Percentiles rank a stretch among this genome's conserved stretches.
Conservation (phyloP, 2,329 filamentous ascomycete species). For the Xylogone sp. region DNA sequence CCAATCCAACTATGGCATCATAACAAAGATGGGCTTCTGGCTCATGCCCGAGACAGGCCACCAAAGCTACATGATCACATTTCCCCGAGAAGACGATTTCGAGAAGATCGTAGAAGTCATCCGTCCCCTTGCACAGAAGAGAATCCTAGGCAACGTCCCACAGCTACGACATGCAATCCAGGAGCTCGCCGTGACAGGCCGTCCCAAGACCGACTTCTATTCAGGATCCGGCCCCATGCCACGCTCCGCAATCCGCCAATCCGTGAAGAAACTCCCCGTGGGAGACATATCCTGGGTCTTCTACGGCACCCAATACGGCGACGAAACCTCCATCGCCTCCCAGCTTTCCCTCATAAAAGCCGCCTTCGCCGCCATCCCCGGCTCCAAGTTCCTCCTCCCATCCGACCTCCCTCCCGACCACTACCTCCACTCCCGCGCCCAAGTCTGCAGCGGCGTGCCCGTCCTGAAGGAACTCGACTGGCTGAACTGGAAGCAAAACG, state of each 20-base stretch:
- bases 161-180: conserved; percentile 28
- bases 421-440: conserved; percentile 24
- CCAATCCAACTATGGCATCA: conserved; percentile 48
- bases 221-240: conserved; percentile 20
- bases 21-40: conserved; percentile 51
- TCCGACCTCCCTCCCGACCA: conserved; percentile 25
- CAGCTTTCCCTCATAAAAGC: conserved; percentile 22
- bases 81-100: conserved; percentile 45
- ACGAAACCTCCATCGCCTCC: conserved; percentile 18
- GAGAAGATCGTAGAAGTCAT: conserved; percentile 44
- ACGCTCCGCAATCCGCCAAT: conserved; percentile 23
- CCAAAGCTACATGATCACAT: conserved; percentile 39
- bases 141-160: conserved; percentile 26
- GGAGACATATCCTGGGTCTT: conserved; percentile 29
- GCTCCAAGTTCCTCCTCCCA: conserved; percentile 28
- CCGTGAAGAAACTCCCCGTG: conserved; percentile 23
- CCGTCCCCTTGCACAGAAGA: conserved; percentile 25
- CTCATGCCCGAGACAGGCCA: conserved; percentile 49
- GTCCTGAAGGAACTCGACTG: conserved; percentile 31
- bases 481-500: conserved; percentile 50
- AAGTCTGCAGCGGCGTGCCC: conserved; percentile 25
- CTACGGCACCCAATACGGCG: conserved; percentile 27
- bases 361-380: conserved; percentile 24
- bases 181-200: conserved; percentile 26
- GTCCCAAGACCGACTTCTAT: conserved; percentile 20